Evolutionary conservation across 2,329 filamentous ascomycete genomes (phyloP).

Genomic region (Aspergillus pseudoterreus): DNA sequence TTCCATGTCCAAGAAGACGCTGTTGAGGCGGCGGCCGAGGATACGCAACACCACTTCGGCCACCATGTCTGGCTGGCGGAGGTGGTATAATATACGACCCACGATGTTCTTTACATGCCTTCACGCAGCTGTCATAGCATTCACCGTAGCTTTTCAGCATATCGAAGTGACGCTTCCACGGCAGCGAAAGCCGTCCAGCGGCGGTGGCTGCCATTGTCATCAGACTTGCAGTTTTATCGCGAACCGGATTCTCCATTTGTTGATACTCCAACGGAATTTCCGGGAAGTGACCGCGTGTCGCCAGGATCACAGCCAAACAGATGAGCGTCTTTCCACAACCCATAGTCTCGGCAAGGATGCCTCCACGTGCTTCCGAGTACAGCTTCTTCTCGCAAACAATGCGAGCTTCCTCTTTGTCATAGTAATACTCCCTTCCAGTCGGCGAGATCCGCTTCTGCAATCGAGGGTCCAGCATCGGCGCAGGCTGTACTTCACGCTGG

Average conservation of each 20-base stretch:
- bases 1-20: slow-evolving; percentile 65
- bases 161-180: slow-evolving; percentile 67
- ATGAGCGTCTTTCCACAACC: slow-evolving; percentile 81
- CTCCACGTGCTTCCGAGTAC: slow-evolving; percentile 72
- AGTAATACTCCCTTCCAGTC: slow-evolving; percentile 62
- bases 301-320: slow-evolving; percentile 70
- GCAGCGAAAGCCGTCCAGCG: slow-evolving; percentile 62
- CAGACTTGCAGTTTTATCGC: slow-evolving; percentile 57
- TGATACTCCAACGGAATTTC: slow-evolving; percentile 61
- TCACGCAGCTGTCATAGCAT: slow-evolving; percentile 53
- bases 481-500: slow-evolving; percentile 68
- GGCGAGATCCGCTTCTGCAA: slow-evolving; percentile 61
- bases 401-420: slow-evolving; percentile 60
- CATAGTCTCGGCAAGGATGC: slow-evolving; percentile 51
- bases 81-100: slow-evolving; percentile 57
- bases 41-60: slow-evolving; percentile 40
- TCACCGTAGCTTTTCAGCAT: slow-evolving; percentile 46
- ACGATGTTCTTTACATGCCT: slow-evolving; percentile 55
- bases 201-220: slow-evolving; percentile 72
- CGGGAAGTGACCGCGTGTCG: slow-evolving; percentile 67
- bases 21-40: slow-evolving; percentile 37
- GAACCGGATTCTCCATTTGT: slow-evolving; percentile 38
- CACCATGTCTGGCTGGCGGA: slow-evolving; percentile 38
- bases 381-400: slow-evolving; percentile 63
- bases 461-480: slow-evolving; percentile 68